Percentiles rank a stretch among this genome's conserved stretches.
phyloP scores from a whole-genome alignment of 108 stramenopile species.

The Ochromonas danica region DNA sequence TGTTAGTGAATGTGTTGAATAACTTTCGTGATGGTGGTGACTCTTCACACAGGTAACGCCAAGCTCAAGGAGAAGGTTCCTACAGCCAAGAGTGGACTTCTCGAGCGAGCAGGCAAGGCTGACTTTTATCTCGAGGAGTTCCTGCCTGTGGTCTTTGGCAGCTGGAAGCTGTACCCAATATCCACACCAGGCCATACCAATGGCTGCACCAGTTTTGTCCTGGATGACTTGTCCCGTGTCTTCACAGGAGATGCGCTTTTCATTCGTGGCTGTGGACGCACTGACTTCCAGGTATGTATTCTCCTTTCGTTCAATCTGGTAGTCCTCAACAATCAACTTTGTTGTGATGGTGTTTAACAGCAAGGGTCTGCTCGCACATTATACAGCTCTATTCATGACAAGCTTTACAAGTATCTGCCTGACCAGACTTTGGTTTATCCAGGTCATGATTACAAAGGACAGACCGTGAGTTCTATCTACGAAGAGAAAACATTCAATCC shows the following conservation, averaged over 20 bases:
- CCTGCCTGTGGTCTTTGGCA: too few relatives aligned
- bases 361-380: slow-evolving; percentile 66
- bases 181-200: slow-evolving; percentile 84
- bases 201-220: slow-evolving; percentile 72
- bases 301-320: too few relatives aligned
- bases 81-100: too few relatives aligned
- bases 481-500: slow-evolving; percentile 71
- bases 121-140: too few relatives aligned
- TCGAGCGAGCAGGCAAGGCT: too few relatives aligned
- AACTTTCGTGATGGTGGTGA: too few relatives aligned
- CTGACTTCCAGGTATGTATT: slow-evolving; percentile 82
- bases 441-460: slow-evolving; percentile 79
- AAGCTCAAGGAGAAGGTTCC: too few relatives aligned
- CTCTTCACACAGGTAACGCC: too few relatives aligned
- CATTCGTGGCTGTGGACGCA: slow-evolving; percentile 74
- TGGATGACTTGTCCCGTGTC: slow-evolving; percentile 73
- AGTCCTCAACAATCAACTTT: too few relatives aligned
- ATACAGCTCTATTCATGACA: slow-evolving; percentile 65
- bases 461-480: slow-evolving; percentile 63
- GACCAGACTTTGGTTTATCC: slow-evolving; percentile 72
- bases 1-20: too few relatives aligned
- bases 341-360: too few relatives aligned
- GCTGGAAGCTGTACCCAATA: too few relatives aligned
- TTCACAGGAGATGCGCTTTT: slow-evolving; percentile 83
- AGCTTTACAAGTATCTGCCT: slow-evolving; percentile 71